Evolutionary conservation across 2,329 filamentous ascomycete genomes (phyloP).

Genomic region (Chrysoporthe cubensis): DNA sequence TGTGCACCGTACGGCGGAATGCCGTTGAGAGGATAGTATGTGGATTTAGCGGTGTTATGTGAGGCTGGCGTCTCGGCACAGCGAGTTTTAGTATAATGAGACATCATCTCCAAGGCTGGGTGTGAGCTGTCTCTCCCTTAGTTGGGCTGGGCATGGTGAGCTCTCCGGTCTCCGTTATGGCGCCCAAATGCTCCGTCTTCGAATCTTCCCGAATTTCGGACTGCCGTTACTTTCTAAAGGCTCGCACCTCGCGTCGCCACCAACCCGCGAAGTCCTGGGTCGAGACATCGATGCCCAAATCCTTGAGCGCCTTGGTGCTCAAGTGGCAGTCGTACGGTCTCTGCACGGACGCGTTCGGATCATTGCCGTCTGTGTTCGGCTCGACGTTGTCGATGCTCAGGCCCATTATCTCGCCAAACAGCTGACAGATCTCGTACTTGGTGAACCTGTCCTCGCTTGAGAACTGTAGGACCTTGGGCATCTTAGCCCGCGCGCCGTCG

Average conservation of each 20-base stretch:
- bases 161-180: background rate
- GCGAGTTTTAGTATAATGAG: conserved; percentile 3
- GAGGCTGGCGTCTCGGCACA: conserved; percentile 9
- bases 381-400: conserved; percentile 70
- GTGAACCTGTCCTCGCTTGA: conserved; percentile 85
- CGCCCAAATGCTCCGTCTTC: background rate
- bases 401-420: conserved; percentile 79
- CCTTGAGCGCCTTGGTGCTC: conserved; percentile 72
- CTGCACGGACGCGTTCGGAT: conserved; percentile 71
- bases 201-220: background rate
- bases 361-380: conserved; percentile 72
- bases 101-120: conserved; percentile 5
- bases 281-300: conserved; percentile 74
- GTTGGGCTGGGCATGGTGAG: background rate
- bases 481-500: conserved; percentile 48
- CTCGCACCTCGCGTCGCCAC: conserved; percentile 72
- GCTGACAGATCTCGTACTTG: conserved; percentile 85
- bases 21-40: background rate
- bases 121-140: conserved; percentile 13
- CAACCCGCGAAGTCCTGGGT: conserved; percentile 78
- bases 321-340: conserved; percentile 89
- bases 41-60: background rate
- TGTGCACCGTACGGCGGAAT: background rate
- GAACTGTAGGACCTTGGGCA: conserved; percentile 80
- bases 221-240: conserved; percentile 56